Percentiles rank a stretch among this genome's conserved stretches.
These are phyloP conservation scores for Pleurotus sapidus DNA, from an alignment of 768 basidiomycete species.

Conservation along the genomic window DNA sequence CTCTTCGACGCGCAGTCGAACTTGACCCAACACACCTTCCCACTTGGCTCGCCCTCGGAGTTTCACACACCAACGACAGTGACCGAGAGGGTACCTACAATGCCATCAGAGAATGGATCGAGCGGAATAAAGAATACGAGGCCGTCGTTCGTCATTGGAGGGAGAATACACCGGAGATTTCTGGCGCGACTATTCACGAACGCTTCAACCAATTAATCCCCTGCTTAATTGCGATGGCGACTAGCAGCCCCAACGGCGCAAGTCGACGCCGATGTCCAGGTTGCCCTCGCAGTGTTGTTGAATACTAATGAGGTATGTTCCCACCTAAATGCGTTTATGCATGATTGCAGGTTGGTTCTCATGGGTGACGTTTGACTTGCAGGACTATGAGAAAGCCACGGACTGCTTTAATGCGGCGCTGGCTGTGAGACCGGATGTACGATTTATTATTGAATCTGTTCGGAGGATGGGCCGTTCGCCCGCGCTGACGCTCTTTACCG, in stretches of 20 bases:
- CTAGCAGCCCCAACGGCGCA: conserved; percentile 48
- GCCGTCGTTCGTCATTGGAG: conserved; percentile 40
- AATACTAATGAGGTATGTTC: conserved; percentile 82
- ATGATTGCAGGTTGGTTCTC: neutral
- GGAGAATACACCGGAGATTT: conserved; percentile 23
- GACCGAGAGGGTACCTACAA: conserved; percentile 71
- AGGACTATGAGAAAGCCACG: conserved; percentile 90
- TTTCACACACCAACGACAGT: conserved; percentile 89
- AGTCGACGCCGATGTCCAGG: conserved; percentile 93
- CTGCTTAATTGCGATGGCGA: conserved; percentile 81
- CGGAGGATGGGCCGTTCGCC: neutral
- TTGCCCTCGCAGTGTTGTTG: conserved; percentile 89
- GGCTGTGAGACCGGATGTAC: conserved; percentile 81
- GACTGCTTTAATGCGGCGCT: conserved; percentile 94
- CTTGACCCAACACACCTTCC: conserved; percentile 75
- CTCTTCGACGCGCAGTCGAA: conserved; percentile 75
- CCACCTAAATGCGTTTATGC: conserved; percentile 6
- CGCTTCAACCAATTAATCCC: conserved; percentile 58
- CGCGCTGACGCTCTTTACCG: conserved; percentile 3
- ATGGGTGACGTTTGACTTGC: conserved; percentile 1
- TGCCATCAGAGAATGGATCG: conserved; percentile 84
- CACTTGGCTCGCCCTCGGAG: conserved; percentile 87
- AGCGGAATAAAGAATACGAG: conserved; percentile 55
- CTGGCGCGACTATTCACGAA: conserved; percentile 29
- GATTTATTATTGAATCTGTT: conserved; percentile 13